Conservation (phyloP, 176 grass and related monocot species). For the Oryza glaberrima region DNA sequence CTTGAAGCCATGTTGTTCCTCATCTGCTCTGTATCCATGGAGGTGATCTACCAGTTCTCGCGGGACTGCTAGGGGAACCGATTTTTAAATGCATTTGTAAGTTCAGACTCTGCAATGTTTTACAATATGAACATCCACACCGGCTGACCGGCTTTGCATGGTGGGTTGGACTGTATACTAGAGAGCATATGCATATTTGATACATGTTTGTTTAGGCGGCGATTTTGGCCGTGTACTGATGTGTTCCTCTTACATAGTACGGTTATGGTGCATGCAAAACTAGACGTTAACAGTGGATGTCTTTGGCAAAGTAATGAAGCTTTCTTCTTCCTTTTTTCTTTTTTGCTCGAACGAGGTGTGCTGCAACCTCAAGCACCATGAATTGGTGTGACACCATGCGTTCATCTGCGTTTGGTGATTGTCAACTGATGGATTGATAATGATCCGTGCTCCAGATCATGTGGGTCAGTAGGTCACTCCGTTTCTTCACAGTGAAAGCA, state of each 20-base stretch:
- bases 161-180: neutral
- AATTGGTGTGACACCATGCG: neutral
- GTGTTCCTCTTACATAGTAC: neutral
- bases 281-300: too few relatives aligned
- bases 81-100: neutral
- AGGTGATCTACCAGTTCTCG: neutral
- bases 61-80: neutral
- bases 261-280: neutral
- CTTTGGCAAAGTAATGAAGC: too few relatives aligned
- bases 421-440: too few relatives aligned
- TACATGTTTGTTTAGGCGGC: neutral
- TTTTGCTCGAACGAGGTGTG: neutral
- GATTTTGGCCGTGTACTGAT: neutral
- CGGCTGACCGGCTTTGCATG: too few relatives aligned
- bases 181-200: neutral
- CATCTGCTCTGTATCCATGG: neutral
- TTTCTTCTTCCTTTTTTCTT: too few relatives aligned
- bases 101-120: too few relatives aligned
- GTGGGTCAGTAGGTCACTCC: too few relatives aligned
- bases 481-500: too few relatives aligned
- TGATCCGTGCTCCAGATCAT: too few relatives aligned
- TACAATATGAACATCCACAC: too few relatives aligned
- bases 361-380: neutral
- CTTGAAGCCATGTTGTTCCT: neutral
- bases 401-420: neutral